These are phyloP conservation scores for Vanderwaltozyma yarrowii DNA, from an alignment of 805 yeast genomes.

Conservation along the genomic window DNA sequence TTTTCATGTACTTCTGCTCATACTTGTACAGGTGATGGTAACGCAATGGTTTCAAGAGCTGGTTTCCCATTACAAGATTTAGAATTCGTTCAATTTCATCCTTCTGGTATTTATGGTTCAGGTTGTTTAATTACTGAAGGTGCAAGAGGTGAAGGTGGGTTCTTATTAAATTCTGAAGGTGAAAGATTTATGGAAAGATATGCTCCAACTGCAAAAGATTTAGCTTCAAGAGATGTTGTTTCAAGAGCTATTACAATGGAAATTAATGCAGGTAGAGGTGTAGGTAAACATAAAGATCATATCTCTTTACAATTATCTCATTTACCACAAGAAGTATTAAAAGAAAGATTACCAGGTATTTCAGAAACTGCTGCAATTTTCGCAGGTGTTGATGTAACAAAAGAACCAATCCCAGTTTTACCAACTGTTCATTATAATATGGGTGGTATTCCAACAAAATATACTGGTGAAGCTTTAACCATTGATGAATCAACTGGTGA, in stretches of 20 bases:
- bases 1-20: conserved; percentile 99
- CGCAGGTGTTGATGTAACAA: conserved; percentile 99
- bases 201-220: conserved; percentile 97
- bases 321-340: conserved; percentile 80
- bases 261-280: conserved; percentile 98
- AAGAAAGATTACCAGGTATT: conserved; percentile 97
- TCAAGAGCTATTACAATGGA: conserved; percentile 98
- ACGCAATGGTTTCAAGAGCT: conserved; percentile 96
- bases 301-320: conserved; percentile 90
- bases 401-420: conserved; percentile 96
- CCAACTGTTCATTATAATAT: conserved; percentile 99
- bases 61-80: conserved; percentile 96
- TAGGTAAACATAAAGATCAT: conserved; percentile 93
- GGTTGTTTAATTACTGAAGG: conserved; percentile 99
- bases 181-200: conserved; percentile 99
- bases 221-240: conserved; percentile 97
- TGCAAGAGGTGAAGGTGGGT: conserved; percentile 99
- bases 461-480: conserved; percentile 90
- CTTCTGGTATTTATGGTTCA: conserved; percentile 98
- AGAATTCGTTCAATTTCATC: conserved; percentile 98
- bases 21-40: conserved; percentile 99
- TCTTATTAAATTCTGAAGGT: conserved; percentile 90
- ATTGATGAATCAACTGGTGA: conserved; percentile 72
- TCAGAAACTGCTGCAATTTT: conserved; percentile 97
- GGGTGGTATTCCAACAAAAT: conserved; percentile 99